Evolutionary conservation across 2,329 filamentous ascomycete genomes (phyloP).

Genomic region (Venturia pyrina): DNA sequence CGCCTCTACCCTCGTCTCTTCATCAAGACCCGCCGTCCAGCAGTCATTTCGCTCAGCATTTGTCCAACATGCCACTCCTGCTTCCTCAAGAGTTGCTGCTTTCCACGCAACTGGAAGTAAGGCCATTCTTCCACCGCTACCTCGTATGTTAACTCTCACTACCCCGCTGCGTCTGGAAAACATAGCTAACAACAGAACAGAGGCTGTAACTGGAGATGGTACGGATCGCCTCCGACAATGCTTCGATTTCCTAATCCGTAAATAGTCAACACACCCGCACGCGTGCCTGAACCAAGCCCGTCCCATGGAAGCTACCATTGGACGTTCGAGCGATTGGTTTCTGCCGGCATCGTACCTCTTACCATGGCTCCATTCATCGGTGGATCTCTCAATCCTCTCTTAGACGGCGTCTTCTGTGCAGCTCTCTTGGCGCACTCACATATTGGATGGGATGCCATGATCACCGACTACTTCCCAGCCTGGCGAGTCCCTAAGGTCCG

Average conservation of each 20-base stretch:
- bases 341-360: slow-evolving; percentile 73
- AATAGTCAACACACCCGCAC: slow-evolving; percentile 76
- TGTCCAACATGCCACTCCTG: slow-evolving; percentile 30
- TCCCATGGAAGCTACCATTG: slow-evolving; percentile 96
- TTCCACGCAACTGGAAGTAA: slow-evolving; percentile 78
- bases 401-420: slow-evolving; percentile 77
- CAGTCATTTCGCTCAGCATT: slow-evolving; percentile 29
- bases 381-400: slow-evolving; percentile 78
- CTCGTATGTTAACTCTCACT: slow-evolving; percentile 52
- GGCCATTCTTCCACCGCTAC: slow-evolving; percentile 70
- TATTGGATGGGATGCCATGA: slow-evolving; percentile 80
- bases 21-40: slow-evolving; percentile 24
- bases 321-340: slow-evolving; percentile 63
- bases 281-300: slow-evolving; percentile 60
- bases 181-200: slow-evolving; percentile 43
- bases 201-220: slow-evolving; percentile 67
- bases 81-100: slow-evolving; percentile 51
- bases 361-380: slow-evolving; percentile 86
- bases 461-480: slow-evolving; percentile 84
- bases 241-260: slow-evolving; percentile 16
- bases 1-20: slow-evolving; percentile 23
- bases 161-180: slow-evolving; percentile 2
- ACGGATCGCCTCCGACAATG: slow-evolving; percentile 26
- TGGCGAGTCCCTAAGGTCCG: slow-evolving; percentile 58
- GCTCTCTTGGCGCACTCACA: slow-evolving; percentile 85